phyloP scores from a whole-genome alignment of 495 filamentous ascomycete genomes.

The Tuber aestivum region DNA sequence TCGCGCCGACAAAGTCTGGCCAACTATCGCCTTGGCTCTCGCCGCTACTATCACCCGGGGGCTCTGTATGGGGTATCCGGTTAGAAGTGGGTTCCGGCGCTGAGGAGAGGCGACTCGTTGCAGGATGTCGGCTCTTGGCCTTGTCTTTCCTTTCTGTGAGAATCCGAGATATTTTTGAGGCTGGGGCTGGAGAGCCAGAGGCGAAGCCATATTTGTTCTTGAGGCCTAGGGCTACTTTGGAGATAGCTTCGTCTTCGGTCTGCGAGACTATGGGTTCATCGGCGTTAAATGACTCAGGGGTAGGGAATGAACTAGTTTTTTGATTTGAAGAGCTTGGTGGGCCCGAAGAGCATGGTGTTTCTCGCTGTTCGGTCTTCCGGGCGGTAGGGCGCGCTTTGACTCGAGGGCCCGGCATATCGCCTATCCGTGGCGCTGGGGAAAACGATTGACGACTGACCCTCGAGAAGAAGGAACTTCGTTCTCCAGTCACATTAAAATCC shows the following conservation, averaged over 20 bases:
- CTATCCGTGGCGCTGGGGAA: background rate
- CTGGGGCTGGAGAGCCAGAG: background rate
- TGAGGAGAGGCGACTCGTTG: background rate
- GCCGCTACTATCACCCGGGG: background rate
- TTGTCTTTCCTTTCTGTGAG: background rate
- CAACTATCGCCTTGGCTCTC: background rate
- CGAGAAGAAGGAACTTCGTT: slow-evolving; percentile 34
- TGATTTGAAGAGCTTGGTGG: background rate
- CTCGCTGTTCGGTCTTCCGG: background rate
- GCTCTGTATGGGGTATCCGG: background rate
- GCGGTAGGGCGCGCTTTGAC: background rate
- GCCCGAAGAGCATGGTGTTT: background rate
- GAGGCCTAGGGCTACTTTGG: background rate
- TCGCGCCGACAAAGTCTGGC: background rate
- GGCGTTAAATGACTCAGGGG: background rate
- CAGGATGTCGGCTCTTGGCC: background rate
- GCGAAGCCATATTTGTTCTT: background rate
- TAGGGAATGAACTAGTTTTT: background rate
- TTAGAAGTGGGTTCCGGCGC: background rate
- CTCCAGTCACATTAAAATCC: slow-evolving; percentile 25
- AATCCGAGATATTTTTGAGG: background rate
- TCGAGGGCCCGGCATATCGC: background rate
- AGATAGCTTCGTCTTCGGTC: background rate
- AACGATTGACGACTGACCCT: slow-evolving; percentile 9
- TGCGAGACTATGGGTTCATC: background rate